Evolutionary conservation across 179 eudicot species (phyloP), one percentile per base, ranked within the genome.

Genomic region (Spinacia oleracea): DNA sequence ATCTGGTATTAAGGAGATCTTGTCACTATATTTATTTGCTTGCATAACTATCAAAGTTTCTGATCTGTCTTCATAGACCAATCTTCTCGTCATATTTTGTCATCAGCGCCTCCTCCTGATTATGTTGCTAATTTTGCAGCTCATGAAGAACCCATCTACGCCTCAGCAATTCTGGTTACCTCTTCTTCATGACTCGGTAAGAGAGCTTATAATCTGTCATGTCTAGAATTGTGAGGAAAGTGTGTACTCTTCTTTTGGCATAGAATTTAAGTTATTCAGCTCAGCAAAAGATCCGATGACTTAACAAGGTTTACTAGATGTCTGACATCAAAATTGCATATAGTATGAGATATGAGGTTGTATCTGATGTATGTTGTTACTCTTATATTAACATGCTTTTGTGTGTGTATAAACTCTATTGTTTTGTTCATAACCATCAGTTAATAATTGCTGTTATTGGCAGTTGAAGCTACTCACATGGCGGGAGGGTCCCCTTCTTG

Each of bases 91-190:
- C 46, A 35, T 73, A 65, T 23, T 23, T 29, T 21, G 23, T 29
- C 32, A 18, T 23, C 70, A 20, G 20, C 58, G 6, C 46, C 42
- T 21, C 16, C 20, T 21, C 66, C 64, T 53, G 11, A 29, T 81
- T 18, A 9, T 77, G 68, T 48, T 83, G 8, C 40, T 77, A 29
- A 29, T 70, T 74, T 66, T 85, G 90, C 96, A 96, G 99, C 93
- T 96, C 69, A 90, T 96, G 99, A 94, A 87, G 82, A 92, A 91
- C 70, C 92, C 97, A 64, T 93, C 98, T 35, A 96, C 99, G 14
- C 99, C 99, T 81, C 94, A 89, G 53, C 88, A 84, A 31, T 96
- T 96, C 79, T 96, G 98, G 99, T 89, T 96, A 76, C 97, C 97
- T 83, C 88, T 96, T 86, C 86, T 96, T 48, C 83, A 86, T 78